Conservation (phyloP, 441 rosid genomes). For the Gossypium gossypioides region DNA sequence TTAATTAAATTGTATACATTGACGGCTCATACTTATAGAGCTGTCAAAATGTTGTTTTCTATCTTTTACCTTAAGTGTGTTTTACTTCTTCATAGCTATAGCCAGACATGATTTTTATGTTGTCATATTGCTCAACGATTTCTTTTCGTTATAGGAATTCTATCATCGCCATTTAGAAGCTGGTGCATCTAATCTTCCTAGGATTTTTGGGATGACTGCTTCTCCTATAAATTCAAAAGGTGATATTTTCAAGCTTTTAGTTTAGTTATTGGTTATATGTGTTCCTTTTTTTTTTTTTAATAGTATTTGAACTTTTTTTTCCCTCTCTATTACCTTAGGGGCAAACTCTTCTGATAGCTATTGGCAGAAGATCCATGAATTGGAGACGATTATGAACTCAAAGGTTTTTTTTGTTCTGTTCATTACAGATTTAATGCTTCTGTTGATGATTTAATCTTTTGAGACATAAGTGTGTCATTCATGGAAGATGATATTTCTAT, state of each 20-base stretch:
- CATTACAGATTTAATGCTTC: background rate
- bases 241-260: constrained; percentile 16
- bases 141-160: constrained; percentile 51
- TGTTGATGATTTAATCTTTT: background rate
- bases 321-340: constrained; percentile 32
- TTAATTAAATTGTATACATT: background rate
- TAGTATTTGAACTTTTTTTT: background rate
- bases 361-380: constrained; percentile 48
- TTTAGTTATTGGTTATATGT: background rate
- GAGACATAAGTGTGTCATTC: background rate
- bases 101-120: too few species aligned
- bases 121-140: background rate
- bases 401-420: constrained; percentile 42
- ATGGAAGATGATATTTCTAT: background rate
- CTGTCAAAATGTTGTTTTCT: background rate
- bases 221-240: constrained; percentile 85
- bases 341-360: constrained; percentile 26
- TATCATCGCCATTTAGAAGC: constrained; percentile 41
- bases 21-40: background rate
- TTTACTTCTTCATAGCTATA: too few species aligned
- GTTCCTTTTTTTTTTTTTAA: background rate
- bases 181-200: constrained; percentile 39
- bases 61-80: background rate
- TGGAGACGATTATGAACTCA: constrained; percentile 69
- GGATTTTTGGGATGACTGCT: constrained; percentile 93